Evolutionary conservation across 257 asterid genomes (phyloP), one percentile per base, ranked within the genome.

Genomic region (Jasminum sambac): DNA sequence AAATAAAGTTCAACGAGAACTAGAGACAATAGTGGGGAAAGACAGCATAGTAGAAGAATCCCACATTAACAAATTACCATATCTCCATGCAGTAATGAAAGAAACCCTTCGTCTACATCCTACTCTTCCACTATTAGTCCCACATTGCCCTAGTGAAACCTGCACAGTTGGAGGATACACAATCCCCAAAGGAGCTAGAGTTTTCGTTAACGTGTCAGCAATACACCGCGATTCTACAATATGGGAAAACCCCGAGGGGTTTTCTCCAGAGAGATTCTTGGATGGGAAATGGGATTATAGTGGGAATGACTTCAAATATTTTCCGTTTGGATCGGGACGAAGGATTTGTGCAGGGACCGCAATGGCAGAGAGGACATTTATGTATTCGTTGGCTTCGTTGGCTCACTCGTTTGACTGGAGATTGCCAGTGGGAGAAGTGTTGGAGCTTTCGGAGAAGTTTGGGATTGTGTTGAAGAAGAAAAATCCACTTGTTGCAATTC

Each of bases 291-390:
- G 80, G 76, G 92, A 90, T 36, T 81, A 72, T 41, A 81, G 81
- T 72, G 92, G 92, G 11, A 86, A 74, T 59, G 86, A 87, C 67
- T 83, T 90, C 58, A 78, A 68, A 9, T 87, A 83, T 50, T 69
- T 87, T 11, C 96, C 95, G 0, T 90, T 90, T 42, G 92, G 96
- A 16, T 86, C 95, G 0, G 96, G 96, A 0, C 57, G 95, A 71
- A 82, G 96, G 40, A 83, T 83, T 10, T 90, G 95, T 63, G 92
- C 89, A 0, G 95, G 96, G 1, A 78, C 63, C 30, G 77, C 79
- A 6, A 80, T 88, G 89, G 95, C 89, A 0, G 92, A 90, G 83
- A 86, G 92, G 69, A 73, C 84, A 76, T 88, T 87, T 34, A 73
- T 88, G 87, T 79, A 68, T 73, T 78, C 87, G 9, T 63, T 90